Conservation (phyloP, 2,329 filamentous ascomycete species). For the Metarhizium guizhouense region DNA sequence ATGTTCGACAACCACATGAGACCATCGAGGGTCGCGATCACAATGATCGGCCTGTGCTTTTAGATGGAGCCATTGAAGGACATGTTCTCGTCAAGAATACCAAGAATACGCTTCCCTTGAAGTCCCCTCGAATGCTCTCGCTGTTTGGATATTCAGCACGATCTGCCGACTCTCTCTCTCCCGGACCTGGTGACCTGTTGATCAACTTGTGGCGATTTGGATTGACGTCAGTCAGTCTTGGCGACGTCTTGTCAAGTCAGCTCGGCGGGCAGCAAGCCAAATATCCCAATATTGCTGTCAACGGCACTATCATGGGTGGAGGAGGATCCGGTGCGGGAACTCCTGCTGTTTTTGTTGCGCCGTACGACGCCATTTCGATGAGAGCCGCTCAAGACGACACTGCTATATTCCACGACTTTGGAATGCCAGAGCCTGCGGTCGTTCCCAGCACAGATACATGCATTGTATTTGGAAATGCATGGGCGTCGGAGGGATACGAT, state of each 20-base stretch:
- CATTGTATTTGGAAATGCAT: slow-evolving; percentile 56
- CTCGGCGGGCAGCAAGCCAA: not conserved
- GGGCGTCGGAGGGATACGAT: slow-evolving; percentile 63
- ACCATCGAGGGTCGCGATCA: slow-evolving; percentile 45
- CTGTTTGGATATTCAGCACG: slow-evolving; percentile 52
- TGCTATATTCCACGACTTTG: slow-evolving; percentile 50
- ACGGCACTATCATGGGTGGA: slow-evolving; percentile 32
- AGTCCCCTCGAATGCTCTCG: slow-evolving; percentile 39
- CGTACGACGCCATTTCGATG: slow-evolving; percentile 44
- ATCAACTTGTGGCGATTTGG: slow-evolving; percentile 26
- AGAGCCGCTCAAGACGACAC: slow-evolving; percentile 46
- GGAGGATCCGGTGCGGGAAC: slow-evolving; percentile 40
- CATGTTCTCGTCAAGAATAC: slow-evolving; percentile 56
- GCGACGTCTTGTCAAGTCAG: slow-evolving; percentile 14
- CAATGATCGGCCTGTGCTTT: slow-evolving; percentile 27
- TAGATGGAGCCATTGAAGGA: slow-evolving; percentile 52
- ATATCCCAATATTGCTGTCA: slow-evolving; percentile 22
- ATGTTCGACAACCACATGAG: slow-evolving; percentile 39
- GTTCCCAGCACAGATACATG: slow-evolving; percentile 51
- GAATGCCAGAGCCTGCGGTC: slow-evolving; percentile 35
- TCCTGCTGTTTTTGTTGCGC: slow-evolving; percentile 39
- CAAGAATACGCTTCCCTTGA: slow-evolving; percentile 44
- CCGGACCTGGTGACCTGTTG: slow-evolving; percentile 23
- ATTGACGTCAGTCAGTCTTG: not conserved
- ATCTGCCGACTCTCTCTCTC: slow-evolving; percentile 33